phyloP scores from a whole-genome alignment of 352 stramenopile species.

The Pythium rishiriense region DNA sequence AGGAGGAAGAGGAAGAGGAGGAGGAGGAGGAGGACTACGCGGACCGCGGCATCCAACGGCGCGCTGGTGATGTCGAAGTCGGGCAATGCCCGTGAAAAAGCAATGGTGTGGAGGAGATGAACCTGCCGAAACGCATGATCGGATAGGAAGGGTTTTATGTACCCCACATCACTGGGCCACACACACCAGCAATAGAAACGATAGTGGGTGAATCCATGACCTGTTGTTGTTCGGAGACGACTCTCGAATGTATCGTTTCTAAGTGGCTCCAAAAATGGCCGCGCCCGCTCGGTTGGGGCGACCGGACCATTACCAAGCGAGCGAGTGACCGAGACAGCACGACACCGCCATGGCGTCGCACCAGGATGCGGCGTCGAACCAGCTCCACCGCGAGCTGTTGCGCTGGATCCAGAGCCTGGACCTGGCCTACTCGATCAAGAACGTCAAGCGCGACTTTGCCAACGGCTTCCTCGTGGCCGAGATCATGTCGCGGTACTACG shows the following conservation, averaged over 20 bases:
- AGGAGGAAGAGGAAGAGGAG: not conserved
- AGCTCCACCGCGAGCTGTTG: constrained; percentile 89
- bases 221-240: no score
- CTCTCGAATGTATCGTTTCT: constrained; percentile 22
- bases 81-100: constrained; percentile 12
- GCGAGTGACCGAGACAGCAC: not conserved
- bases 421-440: constrained; percentile 93
- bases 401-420: constrained; percentile 94
- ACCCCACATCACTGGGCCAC: no score
- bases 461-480: constrained; percentile 92
- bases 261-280: no score
- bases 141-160: constrained; percentile 1
- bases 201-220: no score
- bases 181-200: not conserved
- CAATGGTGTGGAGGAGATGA: constrained; percentile 24
- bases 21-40: not conserved
- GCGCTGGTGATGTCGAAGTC: constrained; percentile 19
- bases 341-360: constrained; percentile 8
- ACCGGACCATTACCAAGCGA: not conserved
- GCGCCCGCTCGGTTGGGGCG: no score
- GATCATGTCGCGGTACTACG: constrained; percentile 92
- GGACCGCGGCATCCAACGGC: constrained; percentile 4
- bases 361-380: constrained; percentile 39
- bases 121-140: constrained; percentile 20
- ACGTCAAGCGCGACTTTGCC: constrained; percentile 90